These are phyloP conservation scores for Salvia miltiorrhiza DNA, from an alignment of 257 asterid species.

Conservation along the genomic window DNA sequence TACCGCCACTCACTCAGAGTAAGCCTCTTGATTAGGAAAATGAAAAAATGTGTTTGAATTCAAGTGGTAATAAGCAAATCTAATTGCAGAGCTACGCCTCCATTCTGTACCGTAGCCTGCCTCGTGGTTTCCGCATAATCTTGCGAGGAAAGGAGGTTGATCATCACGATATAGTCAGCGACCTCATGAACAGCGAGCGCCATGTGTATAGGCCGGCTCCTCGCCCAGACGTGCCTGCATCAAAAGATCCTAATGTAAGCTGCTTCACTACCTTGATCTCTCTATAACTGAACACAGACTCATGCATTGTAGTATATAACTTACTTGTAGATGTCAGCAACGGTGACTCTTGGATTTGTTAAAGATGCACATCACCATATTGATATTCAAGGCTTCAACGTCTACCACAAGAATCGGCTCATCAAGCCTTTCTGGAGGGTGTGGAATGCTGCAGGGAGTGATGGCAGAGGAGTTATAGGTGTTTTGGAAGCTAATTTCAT, in stretches of 20 bases:
- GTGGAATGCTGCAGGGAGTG: slow-evolving; percentile 89
- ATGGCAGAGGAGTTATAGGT: slow-evolving; percentile 83
- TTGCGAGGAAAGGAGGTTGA: slow-evolving; percentile 57
- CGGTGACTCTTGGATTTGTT: slow-evolving; percentile 61
- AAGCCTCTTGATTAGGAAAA: not conserved
- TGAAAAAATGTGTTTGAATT: too few relatives aligned
- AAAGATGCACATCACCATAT: slow-evolving; percentile 68
- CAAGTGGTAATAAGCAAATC: too few relatives aligned
- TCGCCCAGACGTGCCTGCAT: slow-evolving; percentile 23
- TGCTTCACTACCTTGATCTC: too few relatives aligned
- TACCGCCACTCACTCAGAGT: slow-evolving; percentile 82
- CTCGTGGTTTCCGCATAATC: slow-evolving; percentile 53
- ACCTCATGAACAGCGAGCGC: slow-evolving; percentile 37
- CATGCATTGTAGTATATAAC: too few relatives aligned
- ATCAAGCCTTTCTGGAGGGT: slow-evolving; percentile 92
- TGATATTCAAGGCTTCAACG: slow-evolving; percentile 87
- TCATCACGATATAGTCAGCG: slow-evolving; percentile 49
- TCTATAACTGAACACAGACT: too few relatives aligned
- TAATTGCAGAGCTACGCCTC: slow-evolving; percentile 66
- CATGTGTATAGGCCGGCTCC: slow-evolving; percentile 47
- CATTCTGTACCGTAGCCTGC: slow-evolving; percentile 56
- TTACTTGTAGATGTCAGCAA: slow-evolving; percentile 52
- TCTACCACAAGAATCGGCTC: slow-evolving; percentile 80
- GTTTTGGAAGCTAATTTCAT: slow-evolving; percentile 68
- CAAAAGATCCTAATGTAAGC: slow-evolving; percentile 44